phyloP scores from a whole-genome alignment of 805 yeast genomes.

The Ascoidea tarda region DNA sequence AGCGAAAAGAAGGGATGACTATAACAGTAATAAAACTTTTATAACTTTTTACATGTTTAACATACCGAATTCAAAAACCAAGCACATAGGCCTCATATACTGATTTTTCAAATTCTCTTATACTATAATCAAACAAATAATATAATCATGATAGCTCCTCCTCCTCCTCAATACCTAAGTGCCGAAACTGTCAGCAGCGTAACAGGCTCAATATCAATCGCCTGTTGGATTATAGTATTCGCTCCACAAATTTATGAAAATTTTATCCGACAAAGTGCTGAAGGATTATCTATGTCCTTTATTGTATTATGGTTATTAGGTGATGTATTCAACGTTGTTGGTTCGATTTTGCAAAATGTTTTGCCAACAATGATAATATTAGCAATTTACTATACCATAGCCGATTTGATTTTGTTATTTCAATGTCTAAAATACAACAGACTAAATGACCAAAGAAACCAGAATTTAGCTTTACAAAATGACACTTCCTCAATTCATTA shows the following conservation, averaged over 20 bases:
- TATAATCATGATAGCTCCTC: constrained; percentile 31
- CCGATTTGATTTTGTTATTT: constrained; percentile 70
- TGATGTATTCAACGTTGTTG: constrained; percentile 85
- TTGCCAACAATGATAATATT: constrained; percentile 89
- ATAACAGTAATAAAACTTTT: too few relatives aligned
- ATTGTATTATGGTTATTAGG: constrained; percentile 88
- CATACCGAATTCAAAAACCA: too few relatives aligned
- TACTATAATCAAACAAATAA: background rate
- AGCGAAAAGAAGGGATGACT: too few relatives aligned
- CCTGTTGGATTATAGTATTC: constrained; percentile 96
- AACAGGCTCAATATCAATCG: constrained; percentile 68
- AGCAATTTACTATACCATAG: constrained; percentile 85
- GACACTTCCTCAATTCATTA: constrained; percentile 62
- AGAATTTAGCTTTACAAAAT: constrained; percentile 11
- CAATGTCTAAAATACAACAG: constrained; percentile 61
- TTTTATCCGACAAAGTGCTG: constrained; percentile 71
- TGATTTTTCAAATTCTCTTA: too few relatives aligned
- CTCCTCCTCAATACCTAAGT: constrained; percentile 50
- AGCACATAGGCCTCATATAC: too few relatives aligned
- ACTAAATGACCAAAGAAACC: constrained; percentile 17
- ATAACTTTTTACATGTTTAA: too few relatives aligned
- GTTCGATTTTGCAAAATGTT: constrained; percentile 81
- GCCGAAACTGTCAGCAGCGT: constrained; percentile 68
- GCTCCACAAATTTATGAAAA: constrained; percentile 95
- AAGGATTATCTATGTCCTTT: constrained; percentile 78